A percentile compares a stretch with the other conserved stretches of the same genome.
Conservation (phyloP, 176 grass and related monocot species). For the Aegilops longissima region DNA sequence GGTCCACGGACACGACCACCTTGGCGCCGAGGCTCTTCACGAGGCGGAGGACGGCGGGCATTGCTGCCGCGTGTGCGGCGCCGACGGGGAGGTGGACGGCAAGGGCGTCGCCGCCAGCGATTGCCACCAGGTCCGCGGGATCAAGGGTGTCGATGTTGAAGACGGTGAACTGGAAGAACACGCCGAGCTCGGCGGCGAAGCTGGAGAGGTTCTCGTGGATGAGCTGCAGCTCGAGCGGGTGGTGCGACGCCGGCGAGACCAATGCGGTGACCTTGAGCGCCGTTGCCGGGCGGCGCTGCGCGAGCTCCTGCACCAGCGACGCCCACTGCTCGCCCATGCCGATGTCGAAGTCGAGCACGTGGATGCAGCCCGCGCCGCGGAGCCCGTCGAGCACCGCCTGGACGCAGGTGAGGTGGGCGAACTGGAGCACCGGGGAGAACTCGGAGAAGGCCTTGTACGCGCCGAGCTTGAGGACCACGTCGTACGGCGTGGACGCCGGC, state of each 20-base stretch:
- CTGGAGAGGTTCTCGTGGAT: constrained; percentile 70
- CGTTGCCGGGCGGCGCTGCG: constrained; percentile 47
- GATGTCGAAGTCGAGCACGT: constrained; percentile 89
- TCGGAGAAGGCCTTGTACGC: constrained; percentile 89
- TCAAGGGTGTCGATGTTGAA: constrained; percentile 72
- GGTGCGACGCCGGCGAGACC: constrained; percentile 59
- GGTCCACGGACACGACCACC: constrained; percentile 81
- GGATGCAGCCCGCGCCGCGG: constrained; percentile 47
- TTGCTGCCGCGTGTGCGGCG: constrained; percentile 39
- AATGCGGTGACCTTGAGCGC: constrained; percentile 78
- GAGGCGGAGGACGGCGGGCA: constrained; percentile 62
- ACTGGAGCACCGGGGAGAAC: constrained; percentile 73
- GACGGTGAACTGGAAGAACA: constrained; percentile 63
- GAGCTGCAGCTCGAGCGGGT: constrained; percentile 78
- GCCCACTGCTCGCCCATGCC: constrained; percentile 94
- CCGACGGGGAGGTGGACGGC: constrained; percentile 81
- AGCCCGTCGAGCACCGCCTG: constrained; percentile 90
- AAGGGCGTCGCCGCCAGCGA: constrained; percentile 42
- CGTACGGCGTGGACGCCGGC: constrained; percentile 45
- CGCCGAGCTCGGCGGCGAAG: constrained; percentile 65
- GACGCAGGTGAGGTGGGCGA: constrained; percentile 80
- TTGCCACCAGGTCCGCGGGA: constrained; percentile 43
- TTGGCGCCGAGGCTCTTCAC: constrained; percentile 69
- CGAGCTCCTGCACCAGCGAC: constrained; percentile 91
- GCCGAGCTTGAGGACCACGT: constrained; percentile 72